Conservation (phyloP, 2,329 filamentous ascomycete genomes). For the Monosporascus cannonballus region DNA sequence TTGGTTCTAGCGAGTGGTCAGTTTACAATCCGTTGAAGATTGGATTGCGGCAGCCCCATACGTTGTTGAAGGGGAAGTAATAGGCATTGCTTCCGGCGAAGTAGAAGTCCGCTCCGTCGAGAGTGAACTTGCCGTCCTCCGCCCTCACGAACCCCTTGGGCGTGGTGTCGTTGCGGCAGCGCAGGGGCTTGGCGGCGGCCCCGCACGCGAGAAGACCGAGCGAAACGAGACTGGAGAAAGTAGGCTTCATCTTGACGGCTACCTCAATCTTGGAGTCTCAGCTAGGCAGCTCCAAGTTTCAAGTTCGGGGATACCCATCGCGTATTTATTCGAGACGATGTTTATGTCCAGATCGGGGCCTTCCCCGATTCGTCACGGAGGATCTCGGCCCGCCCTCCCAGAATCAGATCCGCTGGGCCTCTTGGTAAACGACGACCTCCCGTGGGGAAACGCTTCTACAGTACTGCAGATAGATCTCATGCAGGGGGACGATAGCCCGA, state of each 20-base stretch:
- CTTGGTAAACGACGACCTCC: not conserved
- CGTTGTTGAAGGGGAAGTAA: conserved; percentile 49
- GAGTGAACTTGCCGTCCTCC: conserved; percentile 43
- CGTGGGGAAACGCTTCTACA: too few relatives aligned
- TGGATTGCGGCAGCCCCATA: conserved; percentile 18
- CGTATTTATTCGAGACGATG: not conserved
- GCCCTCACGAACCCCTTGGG: conserved; percentile 41
- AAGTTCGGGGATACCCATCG: too few relatives aligned
- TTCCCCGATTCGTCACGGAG: not conserved
- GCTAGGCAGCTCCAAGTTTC: too few relatives aligned
- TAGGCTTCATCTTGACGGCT: conserved; percentile 4
- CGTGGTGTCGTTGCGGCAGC: conserved; percentile 2
- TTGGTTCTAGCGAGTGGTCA: conserved; percentile 31
- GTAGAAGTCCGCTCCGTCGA: conserved; percentile 49
- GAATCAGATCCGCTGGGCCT: not conserved
- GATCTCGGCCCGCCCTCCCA: not conserved
- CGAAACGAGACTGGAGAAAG: conserved; percentile 5
- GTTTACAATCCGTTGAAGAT: not conserved
- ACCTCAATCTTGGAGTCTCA: too few relatives aligned
- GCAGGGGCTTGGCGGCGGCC: conserved; percentile 7
- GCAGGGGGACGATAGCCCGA: too few relatives aligned
- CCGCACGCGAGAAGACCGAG: conserved; percentile 6
- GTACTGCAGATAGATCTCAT: too few relatives aligned
- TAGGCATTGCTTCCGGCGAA: conserved; percentile 54
- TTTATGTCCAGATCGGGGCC: not conserved